Conservation (phyloP, 2,329 filamentous ascomycete species). For the Fusarium buharicum region DNA sequence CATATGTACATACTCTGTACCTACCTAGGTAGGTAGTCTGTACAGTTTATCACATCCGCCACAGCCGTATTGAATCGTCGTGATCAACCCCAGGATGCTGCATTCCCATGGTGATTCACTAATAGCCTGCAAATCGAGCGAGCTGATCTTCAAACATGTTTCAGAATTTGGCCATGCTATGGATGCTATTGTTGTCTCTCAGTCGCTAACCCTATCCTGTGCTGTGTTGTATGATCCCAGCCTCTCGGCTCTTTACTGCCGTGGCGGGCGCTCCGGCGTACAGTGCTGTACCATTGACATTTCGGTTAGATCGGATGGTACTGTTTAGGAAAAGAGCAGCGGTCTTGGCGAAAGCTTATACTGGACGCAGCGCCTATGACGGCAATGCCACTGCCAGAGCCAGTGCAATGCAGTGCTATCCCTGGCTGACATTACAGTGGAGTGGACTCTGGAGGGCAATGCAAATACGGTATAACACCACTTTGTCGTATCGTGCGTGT, state of each 20-base stretch:
- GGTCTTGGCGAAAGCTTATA: constrained; percentile 35
- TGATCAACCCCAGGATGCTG: constrained; percentile 13
- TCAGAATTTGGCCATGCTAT: constrained; percentile 1
- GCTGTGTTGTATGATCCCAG: too few relatives aligned
- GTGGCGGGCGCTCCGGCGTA: neutral
- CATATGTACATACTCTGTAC: too few relatives aligned
- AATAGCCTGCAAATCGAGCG: neutral
- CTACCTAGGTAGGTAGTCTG: too few relatives aligned
- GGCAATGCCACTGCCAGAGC: constrained; percentile 1
- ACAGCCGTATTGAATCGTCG: neutral
- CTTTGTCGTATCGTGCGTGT: neutral
- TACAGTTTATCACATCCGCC: neutral
- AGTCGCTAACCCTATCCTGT: too few relatives aligned
- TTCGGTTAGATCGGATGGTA: constrained; percentile 35
- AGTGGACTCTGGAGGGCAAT: too few relatives aligned
- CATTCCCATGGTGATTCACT: neutral
- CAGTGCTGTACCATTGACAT: neutral
- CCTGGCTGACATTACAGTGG: too few relatives aligned
- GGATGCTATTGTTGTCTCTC: too few relatives aligned
- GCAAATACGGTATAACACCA: neutral
- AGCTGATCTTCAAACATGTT: constrained; percentile 11
- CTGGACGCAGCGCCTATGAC: constrained; percentile 17
- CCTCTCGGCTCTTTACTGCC: constrained; percentile 1
- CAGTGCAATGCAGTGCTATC: neutral
- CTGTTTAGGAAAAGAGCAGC: constrained; percentile 6